Conservation (phyloP, 73 alveolate genomes). For the Uronychia setigera region DNA sequence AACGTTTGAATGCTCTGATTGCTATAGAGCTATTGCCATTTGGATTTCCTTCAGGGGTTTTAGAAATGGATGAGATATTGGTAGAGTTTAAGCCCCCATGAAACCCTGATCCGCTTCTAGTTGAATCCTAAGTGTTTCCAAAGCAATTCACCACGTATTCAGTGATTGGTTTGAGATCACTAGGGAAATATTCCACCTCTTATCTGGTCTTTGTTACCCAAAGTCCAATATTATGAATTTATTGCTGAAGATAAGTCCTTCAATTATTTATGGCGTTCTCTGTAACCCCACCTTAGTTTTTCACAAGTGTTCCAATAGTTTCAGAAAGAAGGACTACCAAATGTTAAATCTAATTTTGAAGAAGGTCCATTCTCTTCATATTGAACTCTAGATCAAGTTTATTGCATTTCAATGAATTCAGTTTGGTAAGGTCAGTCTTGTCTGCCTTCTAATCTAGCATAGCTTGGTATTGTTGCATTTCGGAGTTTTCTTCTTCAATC, state of each 20-base stretch:
- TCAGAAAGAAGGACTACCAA: background rate
- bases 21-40: background rate
- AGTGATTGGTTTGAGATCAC: background rate
- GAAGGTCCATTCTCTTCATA: background rate
- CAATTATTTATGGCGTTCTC: background rate
- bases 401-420: background rate
- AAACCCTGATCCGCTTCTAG: background rate
- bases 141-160: background rate
- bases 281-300: too few species aligned
- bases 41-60: background rate
- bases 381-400: background rate
- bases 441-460: background rate
- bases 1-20: background rate
- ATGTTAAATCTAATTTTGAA: background rate
- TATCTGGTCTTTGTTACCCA: background rate
- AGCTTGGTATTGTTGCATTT: background rate
- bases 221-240: background rate
- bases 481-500: background rate
- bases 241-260: background rate
- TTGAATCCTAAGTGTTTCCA: too few species aligned
- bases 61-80: background rate
- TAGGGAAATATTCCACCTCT: background rate
- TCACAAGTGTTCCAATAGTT: background rate
- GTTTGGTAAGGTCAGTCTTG: background rate
- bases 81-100: background rate